Percentiles rank a stretch among this genome's conserved stretches.
phyloP scores from a whole-genome alignment of 2,329 filamentous ascomycete genomes.

The Clonostachys byssicola region DNA sequence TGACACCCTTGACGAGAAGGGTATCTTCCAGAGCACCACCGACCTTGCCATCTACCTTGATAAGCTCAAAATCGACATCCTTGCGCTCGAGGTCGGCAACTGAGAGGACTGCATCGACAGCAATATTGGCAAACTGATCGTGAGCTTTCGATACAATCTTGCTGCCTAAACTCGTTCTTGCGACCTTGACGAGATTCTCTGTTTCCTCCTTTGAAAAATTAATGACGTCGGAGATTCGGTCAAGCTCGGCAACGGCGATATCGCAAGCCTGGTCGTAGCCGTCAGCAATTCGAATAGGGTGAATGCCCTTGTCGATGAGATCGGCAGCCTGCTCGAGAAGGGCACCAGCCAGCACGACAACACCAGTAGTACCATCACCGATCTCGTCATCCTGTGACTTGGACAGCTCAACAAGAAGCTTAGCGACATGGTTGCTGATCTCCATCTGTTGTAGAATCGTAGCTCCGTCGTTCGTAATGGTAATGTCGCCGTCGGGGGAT shows the following conservation, averaged over 20 bases:
- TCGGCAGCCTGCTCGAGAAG: constrained; percentile 95
- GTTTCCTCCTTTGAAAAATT: constrained; percentile 78
- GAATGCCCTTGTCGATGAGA: constrained; percentile 98
- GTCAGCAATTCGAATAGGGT: constrained; percentile 97
- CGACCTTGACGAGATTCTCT: constrained; percentile 86
- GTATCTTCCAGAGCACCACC: constrained; percentile 92
- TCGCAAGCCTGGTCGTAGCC: constrained; percentile 98
- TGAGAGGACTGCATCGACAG: constrained; percentile 92
- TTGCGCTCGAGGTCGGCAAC: constrained; percentile 94
- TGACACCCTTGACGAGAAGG: constrained; percentile 92
- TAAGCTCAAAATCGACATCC: constrained; percentile 97
- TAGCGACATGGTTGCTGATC: constrained; percentile 96
- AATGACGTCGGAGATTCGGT: constrained; percentile 88
- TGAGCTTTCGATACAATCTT: constrained; percentile 99
- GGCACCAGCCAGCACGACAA: constrained; percentile 92
- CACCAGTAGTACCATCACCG: constrained; percentile 95
- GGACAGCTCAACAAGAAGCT: constrained; percentile 92
- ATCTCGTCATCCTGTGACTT: constrained; percentile 99
- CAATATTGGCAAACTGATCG: constrained; percentile 96
- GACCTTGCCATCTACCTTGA: constrained; percentile 99
- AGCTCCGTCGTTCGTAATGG: constrained; percentile 97
- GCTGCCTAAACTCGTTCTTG: constrained; percentile 91
- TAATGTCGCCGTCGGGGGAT: constrained; percentile 97
- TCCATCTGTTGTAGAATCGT: constrained; percentile 99
- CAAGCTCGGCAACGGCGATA: constrained; percentile 87